These are phyloP conservation scores for Arachis monticola DNA, from an alignment of 331 rosid species.

Conservation along the genomic window DNA sequence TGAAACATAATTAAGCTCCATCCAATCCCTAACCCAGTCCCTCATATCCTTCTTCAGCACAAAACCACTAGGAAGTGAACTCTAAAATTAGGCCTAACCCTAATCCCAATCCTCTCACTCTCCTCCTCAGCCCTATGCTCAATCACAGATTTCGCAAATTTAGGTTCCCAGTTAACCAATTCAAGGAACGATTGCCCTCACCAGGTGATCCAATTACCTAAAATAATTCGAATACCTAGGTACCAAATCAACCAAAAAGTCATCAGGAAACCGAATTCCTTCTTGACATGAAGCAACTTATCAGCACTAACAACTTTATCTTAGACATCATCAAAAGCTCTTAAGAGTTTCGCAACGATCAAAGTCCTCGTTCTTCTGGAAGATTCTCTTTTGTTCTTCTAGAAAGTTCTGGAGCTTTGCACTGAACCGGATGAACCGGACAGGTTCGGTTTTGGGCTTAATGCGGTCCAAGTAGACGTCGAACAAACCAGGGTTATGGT, in stretches of 20 bases:
- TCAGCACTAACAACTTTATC: conserved; percentile 68
- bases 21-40: conserved; percentile 90
- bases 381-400: conserved; percentile 53
- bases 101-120: conserved; percentile 52
- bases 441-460: conserved; percentile 72
- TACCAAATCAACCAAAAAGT: conserved; percentile 77
- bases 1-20: conserved; percentile 73
- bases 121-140: conserved; percentile 79
- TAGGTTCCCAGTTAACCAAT: conserved; percentile 66
- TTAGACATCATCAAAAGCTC: conserved; percentile 78
- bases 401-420: conserved; percentile 53
- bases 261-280: conserved; percentile 81
- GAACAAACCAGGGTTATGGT: conserved; percentile 64
- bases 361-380: conserved; percentile 53
- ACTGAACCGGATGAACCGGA: conserved; percentile 54
- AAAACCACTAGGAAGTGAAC: conserved; percentile 66
- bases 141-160: conserved; percentile 72
- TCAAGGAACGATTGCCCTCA: conserved; percentile 72
- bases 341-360: conserved; percentile 69
- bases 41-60: conserved; percentile 83
- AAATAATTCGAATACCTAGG: conserved; percentile 71
- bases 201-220: conserved; percentile 62
- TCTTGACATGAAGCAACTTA: conserved; percentile 75
- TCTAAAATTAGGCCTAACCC: conserved; percentile 70
- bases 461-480: conserved; percentile 60